phyloP scores from a whole-genome alignment of 805 yeast species.

The Monosporozyma yasuniensis region DNA sequence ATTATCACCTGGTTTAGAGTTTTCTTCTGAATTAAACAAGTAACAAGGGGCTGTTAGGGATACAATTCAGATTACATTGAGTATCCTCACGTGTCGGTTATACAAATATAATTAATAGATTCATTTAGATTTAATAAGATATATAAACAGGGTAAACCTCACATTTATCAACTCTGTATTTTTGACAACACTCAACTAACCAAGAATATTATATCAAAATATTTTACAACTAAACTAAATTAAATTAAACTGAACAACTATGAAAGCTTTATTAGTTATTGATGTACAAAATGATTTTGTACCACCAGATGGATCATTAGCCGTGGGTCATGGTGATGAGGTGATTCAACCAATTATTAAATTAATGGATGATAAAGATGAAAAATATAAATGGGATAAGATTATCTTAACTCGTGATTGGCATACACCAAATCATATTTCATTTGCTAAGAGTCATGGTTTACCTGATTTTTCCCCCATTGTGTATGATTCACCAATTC shows the following conservation, averaged over 20 bases:
- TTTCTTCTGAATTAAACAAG: no score
- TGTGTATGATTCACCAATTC: conserved; percentile 43
- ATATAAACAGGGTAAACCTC: not conserved
- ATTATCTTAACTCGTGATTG: conserved; percentile 76
- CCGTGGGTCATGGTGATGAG: conserved; percentile 55
- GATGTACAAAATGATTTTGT: conserved; percentile 85
- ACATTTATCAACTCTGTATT: no score
- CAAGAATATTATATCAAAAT: not conserved
- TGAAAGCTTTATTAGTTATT: conserved; percentile 56
- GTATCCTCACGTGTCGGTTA: no score
- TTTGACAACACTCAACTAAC: no score
- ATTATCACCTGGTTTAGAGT: no score
- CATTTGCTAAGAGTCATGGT: conserved; percentile 68
- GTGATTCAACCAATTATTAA: conserved; percentile 45
- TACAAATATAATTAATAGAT: no score
- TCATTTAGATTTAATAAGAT: not conserved
- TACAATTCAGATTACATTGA: no score
- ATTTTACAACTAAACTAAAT: not conserved
- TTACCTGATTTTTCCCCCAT: conserved; percentile 43
- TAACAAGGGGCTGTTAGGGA: no score
- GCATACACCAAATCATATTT: conserved; percentile 74
- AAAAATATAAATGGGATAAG: conserved; percentile 44
- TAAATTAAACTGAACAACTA: not conserved
- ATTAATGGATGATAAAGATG: conserved; percentile 33
- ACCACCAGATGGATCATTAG: conserved; percentile 69